Conservation (phyloP, 2,329 filamentous ascomycete species). For the Diplocarpon mali region DNA sequence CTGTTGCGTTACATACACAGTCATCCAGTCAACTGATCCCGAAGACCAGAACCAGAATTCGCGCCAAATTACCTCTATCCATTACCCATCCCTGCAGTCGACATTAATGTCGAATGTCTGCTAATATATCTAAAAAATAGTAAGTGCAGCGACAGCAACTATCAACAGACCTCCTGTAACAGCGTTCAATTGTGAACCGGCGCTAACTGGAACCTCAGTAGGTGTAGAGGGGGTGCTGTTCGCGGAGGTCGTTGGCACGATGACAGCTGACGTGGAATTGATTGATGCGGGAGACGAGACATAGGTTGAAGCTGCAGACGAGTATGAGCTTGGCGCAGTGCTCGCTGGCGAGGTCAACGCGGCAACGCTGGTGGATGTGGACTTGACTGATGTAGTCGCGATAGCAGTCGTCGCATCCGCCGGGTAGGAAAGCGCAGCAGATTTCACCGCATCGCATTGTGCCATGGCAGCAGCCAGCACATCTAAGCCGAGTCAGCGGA, state of each 20-base stretch:
- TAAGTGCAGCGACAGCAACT: conserved; percentile 2
- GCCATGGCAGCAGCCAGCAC: conserved; percentile 4
- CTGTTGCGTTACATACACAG: too few relatives aligned
- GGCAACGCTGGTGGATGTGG: not conserved
- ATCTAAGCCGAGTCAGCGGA: conserved; percentile 2
- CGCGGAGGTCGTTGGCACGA: not conserved
- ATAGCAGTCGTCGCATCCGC: too few relatives aligned
- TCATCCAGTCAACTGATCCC: too few relatives aligned
- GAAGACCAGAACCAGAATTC: too few relatives aligned
- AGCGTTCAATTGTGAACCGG: not conserved
- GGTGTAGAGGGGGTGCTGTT: conserved; percentile 3
- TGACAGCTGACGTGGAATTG: not conserved
- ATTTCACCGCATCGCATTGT: too few relatives aligned
- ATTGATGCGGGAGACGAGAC: not conserved
- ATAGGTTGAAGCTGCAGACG: not conserved
- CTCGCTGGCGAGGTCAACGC: not conserved
- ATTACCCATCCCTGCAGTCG: too few relatives aligned
- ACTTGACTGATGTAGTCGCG: too few relatives aligned
- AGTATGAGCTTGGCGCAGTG: not conserved
- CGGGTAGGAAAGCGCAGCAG: too few relatives aligned
- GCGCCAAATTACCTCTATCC: too few relatives aligned
- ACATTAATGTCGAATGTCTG: too few relatives aligned
- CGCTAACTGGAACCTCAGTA: not conserved
- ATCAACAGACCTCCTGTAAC: conserved; percentile 3
- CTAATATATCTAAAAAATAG: conserved; percentile 1